phyloP scores from a whole-genome alignment of 768 basidiomycete genomes.

The Psilocybe cyanescens region DNA sequence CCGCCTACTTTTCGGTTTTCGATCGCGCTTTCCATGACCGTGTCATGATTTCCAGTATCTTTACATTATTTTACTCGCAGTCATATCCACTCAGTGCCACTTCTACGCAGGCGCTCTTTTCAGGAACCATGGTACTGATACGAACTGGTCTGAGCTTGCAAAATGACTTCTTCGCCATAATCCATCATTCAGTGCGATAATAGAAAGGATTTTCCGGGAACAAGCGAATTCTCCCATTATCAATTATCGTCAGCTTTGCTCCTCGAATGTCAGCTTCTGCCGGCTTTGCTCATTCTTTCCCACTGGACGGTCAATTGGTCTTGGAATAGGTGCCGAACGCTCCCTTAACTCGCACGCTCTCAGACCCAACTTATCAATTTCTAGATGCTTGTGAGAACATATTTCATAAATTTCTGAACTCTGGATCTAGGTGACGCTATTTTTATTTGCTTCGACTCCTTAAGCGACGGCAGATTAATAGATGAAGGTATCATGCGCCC shows the following conservation, averaged over 20 bases:
- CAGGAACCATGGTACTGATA: neutral
- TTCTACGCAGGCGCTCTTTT: conserved; percentile 13
- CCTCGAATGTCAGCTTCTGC: conserved; percentile 10
- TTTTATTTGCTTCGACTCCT: conserved; percentile 3
- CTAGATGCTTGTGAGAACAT: conserved; percentile 9
- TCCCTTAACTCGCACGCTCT: conserved; percentile 1
- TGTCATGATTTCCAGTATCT: neutral
- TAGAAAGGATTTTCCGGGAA: conserved; percentile 17
- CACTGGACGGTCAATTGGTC: conserved; percentile 12
- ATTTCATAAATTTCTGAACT: neutral
- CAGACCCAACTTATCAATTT: neutral
- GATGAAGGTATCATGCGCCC: neutral
- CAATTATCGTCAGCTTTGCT: conserved; percentile 4
- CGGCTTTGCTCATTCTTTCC: conserved; percentile 14
- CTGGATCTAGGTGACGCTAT: conserved; percentile 8
- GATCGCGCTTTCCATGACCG: neutral
- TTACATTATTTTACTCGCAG: neutral
- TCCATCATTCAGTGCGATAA: conserved; percentile 23
- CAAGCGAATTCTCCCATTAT: conserved; percentile 7
- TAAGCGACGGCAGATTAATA: conserved; percentile 14
- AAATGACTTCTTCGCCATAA: conserved; percentile 7
- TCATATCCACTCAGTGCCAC: neutral
- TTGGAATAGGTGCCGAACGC: conserved; percentile 9
- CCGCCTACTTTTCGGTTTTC: neutral
- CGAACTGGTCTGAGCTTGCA: conserved; percentile 1